Evolutionary conservation across 2,329 filamentous ascomycete genomes (phyloP).

Genomic region (Calonectria naviculata): DNA sequence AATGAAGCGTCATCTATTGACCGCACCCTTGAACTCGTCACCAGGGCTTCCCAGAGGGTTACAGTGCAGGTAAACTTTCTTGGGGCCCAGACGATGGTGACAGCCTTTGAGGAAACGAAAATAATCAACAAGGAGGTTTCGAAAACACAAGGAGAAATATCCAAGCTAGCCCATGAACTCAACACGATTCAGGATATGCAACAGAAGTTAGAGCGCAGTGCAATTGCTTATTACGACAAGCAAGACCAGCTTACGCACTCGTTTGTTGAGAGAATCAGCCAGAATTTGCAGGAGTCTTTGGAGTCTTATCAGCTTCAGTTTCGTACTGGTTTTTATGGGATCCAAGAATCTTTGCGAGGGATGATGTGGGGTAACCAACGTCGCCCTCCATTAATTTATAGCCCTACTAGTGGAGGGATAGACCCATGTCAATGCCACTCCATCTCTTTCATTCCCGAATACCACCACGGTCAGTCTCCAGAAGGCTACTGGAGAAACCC

Average conservation of each 20-base stretch:
- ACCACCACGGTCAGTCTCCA: background rate
- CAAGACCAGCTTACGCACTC: background rate
- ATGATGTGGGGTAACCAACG: background rate
- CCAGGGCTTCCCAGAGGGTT: background rate
- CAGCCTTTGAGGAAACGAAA: background rate
- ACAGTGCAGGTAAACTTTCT: background rate
- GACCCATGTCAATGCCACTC: background rate
- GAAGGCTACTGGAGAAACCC: background rate
- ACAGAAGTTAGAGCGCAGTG: background rate
- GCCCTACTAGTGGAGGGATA: background rate
- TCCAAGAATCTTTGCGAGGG: background rate
- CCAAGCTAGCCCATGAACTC: background rate
- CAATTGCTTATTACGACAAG: background rate
- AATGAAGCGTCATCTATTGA: slow-evolving; percentile 13
- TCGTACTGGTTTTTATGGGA: background rate
- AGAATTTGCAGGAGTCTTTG: background rate
- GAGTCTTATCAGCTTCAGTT: background rate
- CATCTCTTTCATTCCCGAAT: background rate
- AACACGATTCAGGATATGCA: background rate
- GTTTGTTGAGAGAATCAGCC: background rate
- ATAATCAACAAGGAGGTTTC: background rate
- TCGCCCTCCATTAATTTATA: background rate
- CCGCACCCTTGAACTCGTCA: background rate
- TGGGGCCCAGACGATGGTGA: background rate
- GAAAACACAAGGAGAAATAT: background rate